A percentile compares a stretch with the other conserved stretches of the same genome.
These are phyloP conservation scores for Pichia heedii DNA, from an alignment of 805 yeast genomes.

Conservation along the genomic window DNA sequence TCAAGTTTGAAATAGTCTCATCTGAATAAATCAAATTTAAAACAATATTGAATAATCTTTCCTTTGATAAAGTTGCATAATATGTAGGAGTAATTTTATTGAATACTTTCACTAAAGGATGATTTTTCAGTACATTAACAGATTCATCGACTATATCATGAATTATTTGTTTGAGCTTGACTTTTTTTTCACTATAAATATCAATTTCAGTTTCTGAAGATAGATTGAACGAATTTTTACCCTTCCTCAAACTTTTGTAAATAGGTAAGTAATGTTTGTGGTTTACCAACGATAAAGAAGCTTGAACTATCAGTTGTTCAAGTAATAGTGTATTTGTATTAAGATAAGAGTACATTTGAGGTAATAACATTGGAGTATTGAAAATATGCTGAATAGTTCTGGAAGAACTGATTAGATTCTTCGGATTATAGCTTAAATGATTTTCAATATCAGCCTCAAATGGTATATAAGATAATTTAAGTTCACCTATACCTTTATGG, in stretches of 20 bases:
- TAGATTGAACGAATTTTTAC: constrained; percentile 3
- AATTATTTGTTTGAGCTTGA: neutral
- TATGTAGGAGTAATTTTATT: neutral
- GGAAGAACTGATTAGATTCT: constrained; percentile 6
- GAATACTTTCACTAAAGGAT: neutral
- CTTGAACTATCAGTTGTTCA: constrained; percentile 18
- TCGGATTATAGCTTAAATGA: neutral
- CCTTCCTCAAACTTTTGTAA: constrained; percentile 7
- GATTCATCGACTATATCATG: constrained; percentile 2
- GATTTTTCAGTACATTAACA: constrained; percentile 1
- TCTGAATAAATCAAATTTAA: neutral
- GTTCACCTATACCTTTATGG: constrained; percentile 17
- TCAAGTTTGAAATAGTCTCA: neutral
- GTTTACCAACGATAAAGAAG: constrained; percentile 16
- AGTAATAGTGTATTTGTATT: constrained; percentile 9
- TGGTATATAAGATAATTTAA: constrained; percentile 16
- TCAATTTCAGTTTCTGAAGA: constrained; percentile 1
- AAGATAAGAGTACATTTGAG: constrained; percentile 1
- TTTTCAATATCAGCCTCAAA: neutral
- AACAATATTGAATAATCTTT: constrained; percentile 1
- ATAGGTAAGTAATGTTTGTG: constrained; percentile 3
- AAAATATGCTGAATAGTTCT: constrained; percentile 10
- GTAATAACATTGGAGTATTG: constrained; percentile 6
- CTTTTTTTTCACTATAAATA: neutral
- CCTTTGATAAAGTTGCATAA: constrained; percentile 3